phyloP scores from a whole-genome alignment of 2,329 filamentous ascomycete species.

The Gnomoniopsis smithogilvyi region DNA sequence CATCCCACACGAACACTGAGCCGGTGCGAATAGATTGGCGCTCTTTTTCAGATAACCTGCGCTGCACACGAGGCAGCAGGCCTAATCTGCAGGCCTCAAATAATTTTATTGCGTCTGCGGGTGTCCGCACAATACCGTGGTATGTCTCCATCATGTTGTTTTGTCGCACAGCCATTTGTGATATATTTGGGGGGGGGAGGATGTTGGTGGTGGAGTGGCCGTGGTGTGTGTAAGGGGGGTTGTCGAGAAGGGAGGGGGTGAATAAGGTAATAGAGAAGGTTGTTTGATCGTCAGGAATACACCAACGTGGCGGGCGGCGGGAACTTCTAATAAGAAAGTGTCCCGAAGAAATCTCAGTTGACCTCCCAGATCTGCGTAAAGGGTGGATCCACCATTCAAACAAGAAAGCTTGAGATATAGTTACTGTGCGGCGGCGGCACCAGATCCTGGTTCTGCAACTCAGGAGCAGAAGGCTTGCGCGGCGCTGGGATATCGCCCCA shows the following conservation, averaged over 20 bases:
- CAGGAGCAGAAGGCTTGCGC: conserved; percentile 20
- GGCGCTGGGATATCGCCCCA: conserved; percentile 20
- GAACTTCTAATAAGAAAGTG: conserved; percentile 12
- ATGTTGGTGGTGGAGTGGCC: background rate
- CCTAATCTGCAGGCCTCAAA: conserved; percentile 95
- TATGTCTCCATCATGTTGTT: conserved; percentile 83
- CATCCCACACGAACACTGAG: conserved; percentile 99
- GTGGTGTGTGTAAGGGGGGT: background rate
- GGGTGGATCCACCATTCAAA: conserved; percentile 15
- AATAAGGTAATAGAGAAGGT: background rate
- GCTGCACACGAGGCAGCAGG: conserved; percentile 84
- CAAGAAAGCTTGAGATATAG: conserved; percentile 19
- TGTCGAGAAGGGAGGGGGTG: background rate
- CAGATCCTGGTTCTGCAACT: conserved; percentile 20
- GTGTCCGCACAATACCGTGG: conserved; percentile 90
- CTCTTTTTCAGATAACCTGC: conserved; percentile 93
- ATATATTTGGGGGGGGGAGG: conserved; percentile 1
- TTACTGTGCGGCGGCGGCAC: conserved; percentile 18
- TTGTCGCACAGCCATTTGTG: conserved; percentile 16
- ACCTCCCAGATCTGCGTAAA: conserved; percentile 16
- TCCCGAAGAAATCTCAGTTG: conserved; percentile 14
- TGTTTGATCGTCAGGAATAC: conserved; percentile 1
- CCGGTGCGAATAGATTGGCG: conserved; percentile 93
- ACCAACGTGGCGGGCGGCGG: conserved; percentile 10
- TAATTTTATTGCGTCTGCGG: conserved; percentile 94